Conservation (phyloP, 805 yeast genomes). For the Saccharomycopsis javanensis region DNA sequence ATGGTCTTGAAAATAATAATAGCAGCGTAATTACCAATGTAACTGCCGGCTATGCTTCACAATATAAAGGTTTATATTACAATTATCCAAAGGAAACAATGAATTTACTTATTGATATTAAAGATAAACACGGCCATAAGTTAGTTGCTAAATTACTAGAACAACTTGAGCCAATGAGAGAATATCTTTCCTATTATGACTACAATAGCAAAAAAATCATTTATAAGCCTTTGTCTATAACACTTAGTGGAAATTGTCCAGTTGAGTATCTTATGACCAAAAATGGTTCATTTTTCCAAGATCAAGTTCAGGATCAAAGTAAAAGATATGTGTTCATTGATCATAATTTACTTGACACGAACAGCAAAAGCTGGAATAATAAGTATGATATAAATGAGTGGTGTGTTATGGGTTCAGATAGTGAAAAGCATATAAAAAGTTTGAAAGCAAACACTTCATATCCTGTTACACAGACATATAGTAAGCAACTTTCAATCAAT, state of each 20-base stretch:
- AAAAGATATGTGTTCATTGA: constrained; percentile 35
- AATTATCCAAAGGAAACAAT: constrained; percentile 42
- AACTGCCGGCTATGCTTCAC: constrained; percentile 13
- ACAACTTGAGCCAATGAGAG: constrained; percentile 33
- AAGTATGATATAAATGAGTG: not conserved
- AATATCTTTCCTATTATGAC: constrained; percentile 13
- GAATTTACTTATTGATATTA: constrained; percentile 40
- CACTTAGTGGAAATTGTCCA: constrained; percentile 14
- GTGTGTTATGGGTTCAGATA: not conserved
- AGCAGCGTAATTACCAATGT: not conserved
- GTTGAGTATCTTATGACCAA: not conserved
- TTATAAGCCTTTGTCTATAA: constrained; percentile 9
- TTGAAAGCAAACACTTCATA: not conserved
- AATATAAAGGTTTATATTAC: constrained; percentile 32
- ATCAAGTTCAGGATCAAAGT: constrained; percentile 22
- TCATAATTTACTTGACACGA: constrained; percentile 23
- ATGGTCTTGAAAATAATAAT: not conserved
- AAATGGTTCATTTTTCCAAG: constrained; percentile 13
- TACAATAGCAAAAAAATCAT: constrained; percentile 1
- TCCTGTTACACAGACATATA: not conserved
- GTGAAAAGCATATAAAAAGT: not conserved
- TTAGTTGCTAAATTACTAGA: constrained; percentile 36
- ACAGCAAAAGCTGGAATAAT: not conserved
- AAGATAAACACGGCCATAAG: constrained; percentile 39
- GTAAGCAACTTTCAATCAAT: not conserved